phyloP scores from a whole-genome alignment of 2,329 filamentous ascomycete species.

The Colletotrichum truncatum region DNA sequence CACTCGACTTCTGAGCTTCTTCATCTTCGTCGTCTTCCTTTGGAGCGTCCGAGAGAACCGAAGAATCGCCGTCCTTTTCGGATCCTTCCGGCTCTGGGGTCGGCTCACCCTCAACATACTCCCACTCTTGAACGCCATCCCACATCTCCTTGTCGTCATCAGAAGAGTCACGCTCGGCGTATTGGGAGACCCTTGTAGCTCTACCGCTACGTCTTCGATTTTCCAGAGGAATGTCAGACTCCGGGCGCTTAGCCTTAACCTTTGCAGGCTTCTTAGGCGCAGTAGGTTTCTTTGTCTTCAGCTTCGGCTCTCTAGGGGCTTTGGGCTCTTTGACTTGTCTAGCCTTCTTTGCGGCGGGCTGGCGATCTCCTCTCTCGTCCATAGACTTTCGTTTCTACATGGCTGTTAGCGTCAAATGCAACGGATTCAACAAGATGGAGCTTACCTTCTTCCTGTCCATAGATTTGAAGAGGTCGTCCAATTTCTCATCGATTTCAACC shows the following conservation, averaged over 20 bases:
- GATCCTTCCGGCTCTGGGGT: constrained; percentile 37
- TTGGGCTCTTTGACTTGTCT: constrained; percentile 40
- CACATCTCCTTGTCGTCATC: constrained; percentile 71
- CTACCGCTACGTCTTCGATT: constrained; percentile 68
- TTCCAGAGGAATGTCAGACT: constrained; percentile 38
- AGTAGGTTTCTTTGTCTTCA: constrained; percentile 38
- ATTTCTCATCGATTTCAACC: constrained; percentile 76
- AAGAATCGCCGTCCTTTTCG: constrained; percentile 16
- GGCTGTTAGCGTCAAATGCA: constrained; percentile 35
- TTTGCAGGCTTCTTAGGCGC: constrained; percentile 39
- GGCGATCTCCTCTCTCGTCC: constrained; percentile 58
- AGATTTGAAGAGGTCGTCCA: constrained; percentile 73
- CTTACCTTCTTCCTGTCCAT: constrained; percentile 79
- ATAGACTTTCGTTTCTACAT: constrained; percentile 66
- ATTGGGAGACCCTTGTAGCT: constrained; percentile 48
- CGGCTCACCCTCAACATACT: constrained; percentile 52
- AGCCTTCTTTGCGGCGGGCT: constrained; percentile 51
- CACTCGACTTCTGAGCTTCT: constrained; percentile 26
- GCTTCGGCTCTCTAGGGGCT: constrained; percentile 37
- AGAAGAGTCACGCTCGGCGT: constrained; percentile 65
- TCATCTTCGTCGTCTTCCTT: constrained; percentile 28
- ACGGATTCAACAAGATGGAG: not conserved
- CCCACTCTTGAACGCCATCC: constrained; percentile 67
- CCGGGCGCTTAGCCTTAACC: constrained; percentile 21
- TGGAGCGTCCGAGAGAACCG: constrained; percentile 18